phyloP scores from a whole-genome alignment of 2,329 filamentous ascomycete species.

The Stemphylium lycopersici region DNA sequence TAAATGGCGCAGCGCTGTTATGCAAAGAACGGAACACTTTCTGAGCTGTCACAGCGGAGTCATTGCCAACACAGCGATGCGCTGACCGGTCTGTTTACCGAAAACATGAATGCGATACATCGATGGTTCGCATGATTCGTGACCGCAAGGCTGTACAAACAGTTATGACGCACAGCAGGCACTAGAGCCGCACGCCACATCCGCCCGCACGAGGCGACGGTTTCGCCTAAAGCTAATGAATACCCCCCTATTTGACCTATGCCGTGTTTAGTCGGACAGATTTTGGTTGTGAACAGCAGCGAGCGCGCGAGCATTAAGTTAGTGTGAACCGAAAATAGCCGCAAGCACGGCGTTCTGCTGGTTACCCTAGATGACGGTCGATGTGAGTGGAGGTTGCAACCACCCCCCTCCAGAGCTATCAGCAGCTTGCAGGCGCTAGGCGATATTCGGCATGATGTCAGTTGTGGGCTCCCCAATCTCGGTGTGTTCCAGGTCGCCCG shows the following conservation, averaged over 20 bases:
- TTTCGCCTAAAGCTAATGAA: not conserved
- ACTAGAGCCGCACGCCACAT: conserved; percentile 24
- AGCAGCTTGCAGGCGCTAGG: not conserved
- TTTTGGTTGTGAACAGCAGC: not conserved
- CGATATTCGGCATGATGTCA: conserved; percentile 8
- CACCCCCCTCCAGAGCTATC: not conserved
- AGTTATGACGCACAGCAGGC: conserved; percentile 4
- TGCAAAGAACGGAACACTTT: too few species aligned
- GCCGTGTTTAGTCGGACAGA: not conserved
- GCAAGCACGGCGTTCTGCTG: too few species aligned
- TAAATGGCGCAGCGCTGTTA: too few species aligned
- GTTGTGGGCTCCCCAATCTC: not conserved
- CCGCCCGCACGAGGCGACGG: conserved; percentile 2
- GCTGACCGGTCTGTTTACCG: too few species aligned
- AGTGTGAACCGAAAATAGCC: too few species aligned
- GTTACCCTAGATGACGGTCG: too few species aligned
- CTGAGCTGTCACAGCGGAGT: too few species aligned
- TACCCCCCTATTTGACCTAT: not conserved
- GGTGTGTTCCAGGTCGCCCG: not conserved
- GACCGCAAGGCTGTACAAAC: conserved; percentile 16
- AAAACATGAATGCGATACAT: too few species aligned
- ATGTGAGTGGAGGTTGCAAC: too few species aligned
- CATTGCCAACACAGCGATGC: too few species aligned
- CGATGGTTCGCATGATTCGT: conserved; percentile 8
- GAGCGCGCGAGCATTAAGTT: not conserved